phyloP scores from a whole-genome alignment of 129 eudicot species.

The Dittrichia graveolens region DNA sequence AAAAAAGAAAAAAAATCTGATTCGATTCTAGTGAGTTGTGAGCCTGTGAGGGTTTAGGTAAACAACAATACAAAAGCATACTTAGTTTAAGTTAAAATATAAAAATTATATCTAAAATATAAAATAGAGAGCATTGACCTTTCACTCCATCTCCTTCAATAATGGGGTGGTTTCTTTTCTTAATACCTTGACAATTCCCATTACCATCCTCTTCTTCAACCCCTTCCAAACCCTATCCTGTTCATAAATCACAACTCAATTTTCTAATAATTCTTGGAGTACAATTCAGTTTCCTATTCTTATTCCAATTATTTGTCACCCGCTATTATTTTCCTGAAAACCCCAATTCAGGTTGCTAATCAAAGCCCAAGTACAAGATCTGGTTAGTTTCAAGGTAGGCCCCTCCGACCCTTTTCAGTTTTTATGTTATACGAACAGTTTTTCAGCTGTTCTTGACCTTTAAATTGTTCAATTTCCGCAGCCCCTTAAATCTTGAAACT shows the following conservation, averaged over 20 bases:
- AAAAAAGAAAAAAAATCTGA: no score
- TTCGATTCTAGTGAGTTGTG: no score
- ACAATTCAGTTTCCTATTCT: background rate
- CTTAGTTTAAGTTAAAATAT: background rate
- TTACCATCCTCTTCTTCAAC: conserved; percentile 33
- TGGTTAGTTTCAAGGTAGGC: conserved; percentile 38
- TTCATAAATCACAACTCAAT: conserved; percentile 32
- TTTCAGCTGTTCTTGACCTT: conserved; percentile 31
- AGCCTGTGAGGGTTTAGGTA: conserved; percentile 19
- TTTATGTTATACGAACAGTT: conserved; percentile 18
- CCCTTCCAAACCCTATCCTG: conserved; percentile 25
- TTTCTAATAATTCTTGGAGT: conserved; percentile 6
- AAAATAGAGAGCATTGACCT: conserved; percentile 21
- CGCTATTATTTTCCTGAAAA: conserved; percentile 17
- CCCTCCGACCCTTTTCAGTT: conserved; percentile 24
- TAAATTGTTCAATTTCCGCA: conserved; percentile 24
- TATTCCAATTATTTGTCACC: background rate
- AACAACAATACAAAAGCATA: conserved; percentile 17
- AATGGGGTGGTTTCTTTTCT: conserved; percentile 16
- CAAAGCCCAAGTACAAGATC: conserved; percentile 35
- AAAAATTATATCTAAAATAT: background rate
- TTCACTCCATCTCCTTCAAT: conserved; percentile 11
- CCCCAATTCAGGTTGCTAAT: conserved; percentile 7
- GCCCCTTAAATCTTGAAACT: conserved; percentile 29
- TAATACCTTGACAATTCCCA: conserved; percentile 34